Base-by-base conservation (phyloP, 257 asterid species). In the Penstemon barbatus region DNA sequence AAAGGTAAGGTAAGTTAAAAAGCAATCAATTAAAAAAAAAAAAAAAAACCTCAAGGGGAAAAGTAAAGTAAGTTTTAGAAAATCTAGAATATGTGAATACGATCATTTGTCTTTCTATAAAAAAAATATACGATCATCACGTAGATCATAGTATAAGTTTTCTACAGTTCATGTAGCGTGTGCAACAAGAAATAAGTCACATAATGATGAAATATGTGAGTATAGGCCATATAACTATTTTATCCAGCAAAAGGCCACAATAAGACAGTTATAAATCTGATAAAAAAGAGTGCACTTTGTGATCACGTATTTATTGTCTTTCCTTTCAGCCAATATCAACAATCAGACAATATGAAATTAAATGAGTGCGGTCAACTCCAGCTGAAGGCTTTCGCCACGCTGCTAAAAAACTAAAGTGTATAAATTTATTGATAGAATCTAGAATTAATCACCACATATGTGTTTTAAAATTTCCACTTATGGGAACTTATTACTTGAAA, bases 391-490 rank as follows among this genome's bases (percentile, higher is more conserved):
- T 43, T 38, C n/a, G 9, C 70, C 1, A 2, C 8, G 5, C 54
- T 5, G 8, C n/a, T 63, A 53, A 60, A 46, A 65, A 18, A 65
- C 61, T 40, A 10, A 10, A 36, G 38, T 68, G 54, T 59, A 19
- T 46, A 51, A 19, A 37, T 49, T 37, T n/a, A 60, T 61, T 10
- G 37, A 45, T 48, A 36, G 13, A 54, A 60, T 55, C 72, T 10
- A 46, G 48, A 48, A 60, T 62, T 5, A 19, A 72, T 78, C 61
- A 25, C 45, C 19, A 15, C 54, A n/a, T 19, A 59, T 15, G 41
- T 8, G 55, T 73, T 67, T n/a, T 72, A 66, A 72, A 59, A 43
- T 57, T 68, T 39, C 25, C 58, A 69, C 58, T 59, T 58, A 7
- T 10, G 43, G 43, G 50, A 75, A 66, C 51, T 41, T 13, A 45